Evolutionary conservation across 2,329 filamentous ascomycete genomes (phyloP).

Genomic region (Diaporthe sp.): DNA sequence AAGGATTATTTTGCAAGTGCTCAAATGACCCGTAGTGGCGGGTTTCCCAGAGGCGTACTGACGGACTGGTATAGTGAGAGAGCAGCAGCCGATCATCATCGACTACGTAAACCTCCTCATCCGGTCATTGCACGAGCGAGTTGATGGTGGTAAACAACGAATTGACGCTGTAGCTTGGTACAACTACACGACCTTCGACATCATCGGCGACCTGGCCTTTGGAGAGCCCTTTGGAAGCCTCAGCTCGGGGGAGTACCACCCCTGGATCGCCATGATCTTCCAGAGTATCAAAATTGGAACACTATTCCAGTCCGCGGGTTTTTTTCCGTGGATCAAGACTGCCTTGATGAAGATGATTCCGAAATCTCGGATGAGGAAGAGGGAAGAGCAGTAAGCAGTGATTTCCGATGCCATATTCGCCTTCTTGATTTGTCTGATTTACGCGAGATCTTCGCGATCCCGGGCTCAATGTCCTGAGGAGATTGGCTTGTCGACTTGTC

Average conservation of each 20-base stretch:
- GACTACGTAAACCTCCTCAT: slow-evolving; percentile 34
- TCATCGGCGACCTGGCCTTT: slow-evolving; percentile 37
- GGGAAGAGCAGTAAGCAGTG: slow-evolving; percentile 20
- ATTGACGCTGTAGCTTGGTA: slow-evolving; percentile 35
- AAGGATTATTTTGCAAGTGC: too few species aligned
- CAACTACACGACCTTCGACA: slow-evolving; percentile 37
- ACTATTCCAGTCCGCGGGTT: slow-evolving; percentile 2
- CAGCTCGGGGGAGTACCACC: slow-evolving; percentile 30
- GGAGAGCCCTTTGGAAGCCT: slow-evolving; percentile 39
- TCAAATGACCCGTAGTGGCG: too few species aligned
- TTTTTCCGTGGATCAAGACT: slow-evolving; percentile 20
- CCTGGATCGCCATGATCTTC: slow-evolving; percentile 39
- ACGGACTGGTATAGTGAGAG: slow-evolving; percentile 12
- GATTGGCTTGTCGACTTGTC: not conserved
- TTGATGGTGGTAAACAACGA: not conserved
- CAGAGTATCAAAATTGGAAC: slow-evolving; percentile 25
- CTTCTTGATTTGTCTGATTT: not conserved
- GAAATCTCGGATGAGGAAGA: slow-evolving; percentile 4
- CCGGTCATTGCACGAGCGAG: slow-evolving; percentile 3
- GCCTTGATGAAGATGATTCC: slow-evolving; percentile 16
- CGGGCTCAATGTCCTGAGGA: not conserved
- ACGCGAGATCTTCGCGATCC: not conserved
- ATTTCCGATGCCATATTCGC: too few species aligned
- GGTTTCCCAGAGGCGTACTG: not conserved
- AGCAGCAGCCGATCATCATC: slow-evolving; percentile 37